Evolutionary conservation across 2,329 filamentous ascomycete genomes (phyloP).

Genomic region (Ophiognomonia clavigignenti-juglandacearum): DNA sequence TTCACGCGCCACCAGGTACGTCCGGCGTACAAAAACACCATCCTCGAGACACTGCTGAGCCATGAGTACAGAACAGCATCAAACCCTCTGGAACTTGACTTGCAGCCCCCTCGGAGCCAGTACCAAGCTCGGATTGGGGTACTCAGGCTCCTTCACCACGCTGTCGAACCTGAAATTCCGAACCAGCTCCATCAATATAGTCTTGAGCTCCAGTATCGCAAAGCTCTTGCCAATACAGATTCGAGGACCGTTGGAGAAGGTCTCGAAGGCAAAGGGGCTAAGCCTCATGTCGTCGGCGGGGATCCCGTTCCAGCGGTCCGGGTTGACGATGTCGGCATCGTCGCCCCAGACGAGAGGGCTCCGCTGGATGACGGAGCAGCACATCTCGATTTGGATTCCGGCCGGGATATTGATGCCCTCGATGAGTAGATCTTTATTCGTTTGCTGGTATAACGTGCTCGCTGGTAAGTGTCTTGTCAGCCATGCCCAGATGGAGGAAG

Average conservation of each 20-base stretch:
- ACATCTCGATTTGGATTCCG: conserved; percentile 20
- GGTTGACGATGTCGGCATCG: conserved; percentile 20
- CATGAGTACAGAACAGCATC: too few relatives aligned
- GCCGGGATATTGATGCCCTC: conserved; percentile 21
- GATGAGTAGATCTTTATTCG: conserved; percentile 17
- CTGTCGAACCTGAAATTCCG: conserved; percentile 1
- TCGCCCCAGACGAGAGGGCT: conserved; percentile 22
- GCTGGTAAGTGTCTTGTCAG: too few relatives aligned
- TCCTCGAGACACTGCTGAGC: too few relatives aligned
- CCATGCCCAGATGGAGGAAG: too few relatives aligned
- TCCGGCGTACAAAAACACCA: too few relatives aligned
- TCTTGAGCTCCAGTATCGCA: conserved; percentile 23
- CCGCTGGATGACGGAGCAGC: conserved; percentile 17
- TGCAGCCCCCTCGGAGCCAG: background rate
- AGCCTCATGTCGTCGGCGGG: background rate
- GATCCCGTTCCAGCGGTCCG: background rate
- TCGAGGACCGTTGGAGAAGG: conserved; percentile 25
- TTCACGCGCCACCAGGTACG: too few relatives aligned
- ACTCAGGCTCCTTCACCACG: conserved; percentile 11
- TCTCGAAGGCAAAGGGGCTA: conserved; percentile 24
- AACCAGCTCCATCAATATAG: conserved; percentile 20
- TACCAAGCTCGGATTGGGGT: background rate
- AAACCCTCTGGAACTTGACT: too few relatives aligned
- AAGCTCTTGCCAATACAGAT: conserved; percentile 23
- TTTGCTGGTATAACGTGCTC: too few relatives aligned